phyloP scores from a whole-genome alignment of 176 grass and related monocot species.

The Dendrocalamus sinicus region DNA sequence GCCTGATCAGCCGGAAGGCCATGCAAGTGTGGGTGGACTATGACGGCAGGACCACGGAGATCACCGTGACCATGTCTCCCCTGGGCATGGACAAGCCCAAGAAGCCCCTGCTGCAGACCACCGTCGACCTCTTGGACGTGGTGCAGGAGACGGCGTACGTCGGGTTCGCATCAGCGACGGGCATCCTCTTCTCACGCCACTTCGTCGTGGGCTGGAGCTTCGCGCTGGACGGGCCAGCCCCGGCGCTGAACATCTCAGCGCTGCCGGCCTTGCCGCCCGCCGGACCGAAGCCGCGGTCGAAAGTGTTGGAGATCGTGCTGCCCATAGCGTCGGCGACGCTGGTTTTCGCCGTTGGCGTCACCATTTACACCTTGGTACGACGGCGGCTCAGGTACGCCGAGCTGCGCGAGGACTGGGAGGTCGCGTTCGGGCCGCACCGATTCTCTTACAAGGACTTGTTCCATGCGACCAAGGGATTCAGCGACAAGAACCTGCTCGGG shows the following conservation, averaged over 20 bases:
- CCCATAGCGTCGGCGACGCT: not conserved
- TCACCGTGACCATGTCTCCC: constrained; percentile 55
- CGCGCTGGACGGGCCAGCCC: constrained; percentile 55
- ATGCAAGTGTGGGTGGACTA: constrained; percentile 70
- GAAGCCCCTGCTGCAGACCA: constrained; percentile 43
- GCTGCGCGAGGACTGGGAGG: constrained; percentile 48
- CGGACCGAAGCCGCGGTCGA: not conserved
- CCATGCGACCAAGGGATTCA: constrained; percentile 38
- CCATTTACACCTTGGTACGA: not conserved
- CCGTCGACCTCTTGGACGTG: constrained; percentile 38
- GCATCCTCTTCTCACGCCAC: constrained; percentile 60
- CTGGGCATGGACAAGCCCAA: constrained; percentile 31
- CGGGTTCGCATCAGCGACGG: constrained; percentile 66
- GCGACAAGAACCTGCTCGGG: constrained; percentile 25
- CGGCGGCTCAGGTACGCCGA: constrained; percentile 36
- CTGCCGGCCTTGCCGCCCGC: constrained; percentile 43
- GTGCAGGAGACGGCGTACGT: constrained; percentile 49
- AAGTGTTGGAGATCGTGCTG: not conserved
- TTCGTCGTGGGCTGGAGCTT: constrained; percentile 80
- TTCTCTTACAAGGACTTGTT: constrained; percentile 48
- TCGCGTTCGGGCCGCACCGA: constrained; percentile 24
- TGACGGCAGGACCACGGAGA: not conserved
- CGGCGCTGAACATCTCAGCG: constrained; percentile 44
- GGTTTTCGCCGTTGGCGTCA: not conserved
- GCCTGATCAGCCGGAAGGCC: constrained; percentile 47